Conservation (phyloP, 2,329 filamentous ascomycete genomes). For the Nemania diffusa region DNA sequence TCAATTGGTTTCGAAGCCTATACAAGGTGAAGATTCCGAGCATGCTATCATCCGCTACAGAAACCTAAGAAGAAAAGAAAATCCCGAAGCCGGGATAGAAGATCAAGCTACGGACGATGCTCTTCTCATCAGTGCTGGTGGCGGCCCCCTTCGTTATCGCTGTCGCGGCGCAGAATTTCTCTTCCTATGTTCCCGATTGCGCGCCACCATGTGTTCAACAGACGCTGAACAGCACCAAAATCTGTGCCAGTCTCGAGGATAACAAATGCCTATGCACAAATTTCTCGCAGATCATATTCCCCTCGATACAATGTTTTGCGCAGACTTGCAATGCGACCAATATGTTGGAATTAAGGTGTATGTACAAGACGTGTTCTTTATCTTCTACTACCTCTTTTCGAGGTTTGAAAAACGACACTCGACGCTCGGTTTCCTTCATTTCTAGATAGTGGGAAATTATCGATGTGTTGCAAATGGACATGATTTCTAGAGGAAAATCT, state of each 20-base stretch:
- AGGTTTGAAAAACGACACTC: background rate
- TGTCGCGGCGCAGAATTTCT: constrained; percentile 36
- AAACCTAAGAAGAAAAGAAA: background rate
- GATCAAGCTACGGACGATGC: constrained; percentile 14
- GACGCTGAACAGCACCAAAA: constrained; percentile 27
- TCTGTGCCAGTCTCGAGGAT: constrained; percentile 37
- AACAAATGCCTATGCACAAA: constrained; percentile 41
- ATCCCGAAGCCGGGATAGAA: background rate
- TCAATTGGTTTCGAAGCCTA: constrained; percentile 4
- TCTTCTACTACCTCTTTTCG: background rate
- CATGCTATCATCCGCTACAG: no score
- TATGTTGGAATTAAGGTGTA: constrained; percentile 18
- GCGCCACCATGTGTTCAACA: constrained; percentile 36
- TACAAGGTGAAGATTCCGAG: background rate
- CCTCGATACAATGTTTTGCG: constrained; percentile 32
- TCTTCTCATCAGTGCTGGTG: background rate
- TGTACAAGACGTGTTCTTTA: constrained; percentile 6
- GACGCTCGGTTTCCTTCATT: background rate
- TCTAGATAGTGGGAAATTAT: background rate
- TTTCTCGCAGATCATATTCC: constrained; percentile 23
- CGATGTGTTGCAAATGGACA: background rate
- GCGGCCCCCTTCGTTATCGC: constrained; percentile 11
- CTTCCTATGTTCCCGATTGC: constrained; percentile 40
- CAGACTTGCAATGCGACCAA: constrained; percentile 19
- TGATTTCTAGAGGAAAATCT: background rate